These are phyloP conservation scores for Stagonosporopsis vannaccii DNA, from an alignment of 2,329 filamentous ascomycete species.

Conservation along the genomic window DNA sequence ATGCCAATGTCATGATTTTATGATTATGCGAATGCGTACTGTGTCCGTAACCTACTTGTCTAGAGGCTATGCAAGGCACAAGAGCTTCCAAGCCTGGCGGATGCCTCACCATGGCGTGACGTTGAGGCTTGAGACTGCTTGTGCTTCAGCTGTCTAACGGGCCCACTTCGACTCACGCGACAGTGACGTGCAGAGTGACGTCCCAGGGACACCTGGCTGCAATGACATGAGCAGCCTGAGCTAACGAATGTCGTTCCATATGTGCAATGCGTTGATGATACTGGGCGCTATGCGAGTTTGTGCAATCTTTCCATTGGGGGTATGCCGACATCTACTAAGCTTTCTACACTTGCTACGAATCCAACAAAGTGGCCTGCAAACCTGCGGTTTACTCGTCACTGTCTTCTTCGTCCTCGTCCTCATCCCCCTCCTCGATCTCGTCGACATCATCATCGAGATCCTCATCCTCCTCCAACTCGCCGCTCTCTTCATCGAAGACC, in stretches of 20 bases:
- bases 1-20: constrained; percentile 2
- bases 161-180: background rate
- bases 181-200: constrained; percentile 5
- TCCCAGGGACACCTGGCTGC: background rate
- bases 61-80: constrained; percentile 1
- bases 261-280: background rate
- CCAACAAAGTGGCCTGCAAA: background rate
- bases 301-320: background rate
- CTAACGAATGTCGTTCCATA: background rate
- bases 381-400: constrained; percentile 10
- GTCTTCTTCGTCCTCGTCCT: constrained; percentile 17
- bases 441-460: constrained; percentile 30
- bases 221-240: background rate
- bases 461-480: constrained; percentile 37
- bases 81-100: constrained; percentile 8
- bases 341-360: background rate
- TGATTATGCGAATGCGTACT: background rate
- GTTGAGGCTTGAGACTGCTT: constrained; percentile 6
- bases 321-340: background rate
- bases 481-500: constrained; percentile 48
- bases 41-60: background rate
- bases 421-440: constrained; percentile 15
- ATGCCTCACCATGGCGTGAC: constrained; percentile 14
- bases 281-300: background rate
- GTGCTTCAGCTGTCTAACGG: constrained; percentile 11